Evolutionary conservation across 768 basidiomycete species (phyloP), one percentile per base, ranked within the genome.

Genomic region (Tricholoma hemisulphureum): DNA sequence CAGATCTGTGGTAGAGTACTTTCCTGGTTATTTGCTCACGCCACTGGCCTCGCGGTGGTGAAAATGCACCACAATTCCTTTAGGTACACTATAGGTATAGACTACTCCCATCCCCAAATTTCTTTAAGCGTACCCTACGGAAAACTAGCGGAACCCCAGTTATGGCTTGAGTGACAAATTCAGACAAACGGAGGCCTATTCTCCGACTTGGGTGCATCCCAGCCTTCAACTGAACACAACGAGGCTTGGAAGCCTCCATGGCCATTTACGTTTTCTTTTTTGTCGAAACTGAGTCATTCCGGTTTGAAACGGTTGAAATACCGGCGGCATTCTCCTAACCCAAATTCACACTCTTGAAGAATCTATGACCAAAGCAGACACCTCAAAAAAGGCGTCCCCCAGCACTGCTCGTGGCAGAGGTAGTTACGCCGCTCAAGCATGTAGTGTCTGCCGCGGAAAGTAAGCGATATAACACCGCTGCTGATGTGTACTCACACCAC

Each of bases 361-460:
- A 18, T n/a, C 39, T 4, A 54, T 54, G 53, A 54, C 53, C 16
- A 67, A 66, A 59, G 65, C 60, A 26, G 69, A 71, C 48, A 53
- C 66, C 26, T 43, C 59, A 35, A 69, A 68, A 48, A 55, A 58
- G 51, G 56, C 56, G 20, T 62, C 63, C 13, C 57, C 63, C 2
- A 63, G 58, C 46, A 60, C 66, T 14, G 64, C 70, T 58, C 69
- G 73, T 57, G 74, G 73, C 26, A 66, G 71, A 20, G 76, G 75
- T 14, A 70, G 69, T 2, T 78, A 77, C 53, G 69, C 71, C n/a
- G 53, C 64, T 13, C 69, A 72, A 55, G 77, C 76, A 2, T 78
- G 77, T 59, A 72, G 65, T 51, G 66, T 75, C 21, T 78, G 77
- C 58, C 69, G 75, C 41, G 63, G 68, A 68, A 79, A 77, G 80